Base-by-base conservation (phyloP, 208 protist species). In the Chromosphaera perkinsii region DNA sequence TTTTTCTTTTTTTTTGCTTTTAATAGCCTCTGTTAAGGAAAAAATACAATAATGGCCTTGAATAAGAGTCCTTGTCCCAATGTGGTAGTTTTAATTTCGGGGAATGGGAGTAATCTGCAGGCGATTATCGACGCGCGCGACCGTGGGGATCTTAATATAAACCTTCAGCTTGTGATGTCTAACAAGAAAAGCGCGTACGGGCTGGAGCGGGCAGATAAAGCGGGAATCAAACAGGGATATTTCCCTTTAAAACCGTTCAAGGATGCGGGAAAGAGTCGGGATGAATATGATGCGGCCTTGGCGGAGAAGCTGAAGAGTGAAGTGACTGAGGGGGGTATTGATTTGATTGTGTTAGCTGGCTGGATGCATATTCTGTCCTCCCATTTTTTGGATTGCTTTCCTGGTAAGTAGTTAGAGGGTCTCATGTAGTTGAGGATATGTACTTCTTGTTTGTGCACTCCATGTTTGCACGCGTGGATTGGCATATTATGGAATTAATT, bases 291-390 rank as follows among this genome's bases (percentile, higher is more conserved):
- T 29, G 40, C 22, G 12, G 51, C 39, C 31, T 10, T 71, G 3
- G 52, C 52, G 22, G 14, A 47, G 3, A 32, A 40, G 35, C 7
- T 72, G 12, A 37, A 62, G 24, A 2, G 4, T 29, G 14, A 26
- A 32, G 20, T 22, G 2, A 14, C 10, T 4, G 56, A 54, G 22
- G n/a, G n/a, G n/a, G n/a, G n/a, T n/a, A n/a, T n/a, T n/a, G 66
- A 72, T 51, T 10, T 72, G 27, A 54, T 61, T 42, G 66, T 72
- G 1, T 36, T 72, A 32, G 66, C 66, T 17, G 66, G 66, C 1
- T 72, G 66, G 66, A 72, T 72, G 66, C 66, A 72, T 31, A 52
- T 72, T 5, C 9, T 72, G 7, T 64, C 55, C 7, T 2, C 10
- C 26, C n/a, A 10, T 3, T 72, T 72, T 27, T 22, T 72, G 9